Percentiles rank a stretch among this genome's conserved stretches.
Conservation (phyloP, 2,329 filamentous ascomycete species). For the Penicillium sp. region DNA sequence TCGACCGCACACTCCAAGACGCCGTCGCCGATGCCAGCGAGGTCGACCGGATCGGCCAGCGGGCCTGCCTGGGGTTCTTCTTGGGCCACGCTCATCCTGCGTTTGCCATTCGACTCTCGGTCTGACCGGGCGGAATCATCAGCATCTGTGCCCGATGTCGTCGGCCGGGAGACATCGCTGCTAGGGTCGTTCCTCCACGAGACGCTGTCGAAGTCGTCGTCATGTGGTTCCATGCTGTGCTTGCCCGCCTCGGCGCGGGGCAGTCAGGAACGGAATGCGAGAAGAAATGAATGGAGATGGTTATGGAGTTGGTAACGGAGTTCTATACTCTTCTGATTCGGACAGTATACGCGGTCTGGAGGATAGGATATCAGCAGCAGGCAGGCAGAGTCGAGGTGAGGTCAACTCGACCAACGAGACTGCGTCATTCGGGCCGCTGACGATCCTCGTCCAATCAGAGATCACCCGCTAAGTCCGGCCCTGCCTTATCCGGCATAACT, state of each 20-base stretch:
- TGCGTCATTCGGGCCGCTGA: neutral
- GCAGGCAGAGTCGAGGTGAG: neutral
- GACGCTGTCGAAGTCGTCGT: constrained; percentile 74
- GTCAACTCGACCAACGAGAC: neutral
- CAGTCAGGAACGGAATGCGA: neutral
- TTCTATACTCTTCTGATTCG: neutral
- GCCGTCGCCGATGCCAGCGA: constrained; percentile 65
- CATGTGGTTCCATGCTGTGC: constrained; percentile 40
- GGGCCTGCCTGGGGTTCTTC: constrained; percentile 48
- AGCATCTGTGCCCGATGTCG: constrained; percentile 39
- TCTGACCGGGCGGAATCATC: constrained; percentile 31
- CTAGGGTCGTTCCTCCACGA: constrained; percentile 67
- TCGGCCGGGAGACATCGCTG: constrained; percentile 41
- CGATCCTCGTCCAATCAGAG: neutral
- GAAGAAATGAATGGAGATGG: neutral
- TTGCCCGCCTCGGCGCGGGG: constrained; percentile 10
- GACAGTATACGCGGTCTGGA: neutral
- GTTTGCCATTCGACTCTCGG: constrained; percentile 46
- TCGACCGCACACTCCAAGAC: constrained; percentile 78
- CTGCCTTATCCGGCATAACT: no score
- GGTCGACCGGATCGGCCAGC: constrained; percentile 53
- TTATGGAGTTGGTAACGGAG: neutral
- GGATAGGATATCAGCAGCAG: neutral
- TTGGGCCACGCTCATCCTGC: constrained; percentile 42
- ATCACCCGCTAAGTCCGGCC: no score